phyloP scores from a whole-genome alignment of 495 filamentous ascomycete species.

The Hypoxylon perforatum region DNA sequence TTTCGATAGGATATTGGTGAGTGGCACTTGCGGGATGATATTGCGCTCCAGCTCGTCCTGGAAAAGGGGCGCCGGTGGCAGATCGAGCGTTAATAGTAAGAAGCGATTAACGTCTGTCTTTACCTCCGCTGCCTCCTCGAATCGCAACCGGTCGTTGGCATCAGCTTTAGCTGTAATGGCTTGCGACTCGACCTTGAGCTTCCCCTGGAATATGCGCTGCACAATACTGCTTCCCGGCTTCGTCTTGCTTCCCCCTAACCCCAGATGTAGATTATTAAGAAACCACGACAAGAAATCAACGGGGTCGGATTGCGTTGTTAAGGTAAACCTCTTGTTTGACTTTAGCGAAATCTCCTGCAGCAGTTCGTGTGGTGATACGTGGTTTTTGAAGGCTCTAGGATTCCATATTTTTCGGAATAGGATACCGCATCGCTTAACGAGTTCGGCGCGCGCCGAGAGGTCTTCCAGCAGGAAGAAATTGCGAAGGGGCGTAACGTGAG shows the following conservation, averaged over 20 bases:
- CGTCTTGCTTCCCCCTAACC: slow-evolving; percentile 88
- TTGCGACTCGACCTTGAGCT: slow-evolving; percentile 91
- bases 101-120: slow-evolving; percentile 80
- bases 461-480: slow-evolving; percentile 93
- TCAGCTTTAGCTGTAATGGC: slow-evolving; percentile 93
- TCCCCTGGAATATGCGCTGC: slow-evolving; percentile 93
- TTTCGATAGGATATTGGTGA: slow-evolving; percentile 89
- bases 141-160: slow-evolving; percentile 86
- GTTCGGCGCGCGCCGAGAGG: slow-evolving; percentile 65
- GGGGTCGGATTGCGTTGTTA: slow-evolving; percentile 92
- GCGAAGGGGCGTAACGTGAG: slow-evolving; percentile 88
- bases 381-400: slow-evolving; percentile 92
- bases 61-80: slow-evolving; percentile 95
- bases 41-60: slow-evolving; percentile 90
- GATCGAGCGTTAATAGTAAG: slow-evolving; percentile 89
- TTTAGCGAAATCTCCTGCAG: slow-evolving; percentile 92
- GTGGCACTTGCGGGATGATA: slow-evolving; percentile 94
- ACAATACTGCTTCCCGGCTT: slow-evolving; percentile 84
- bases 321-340: slow-evolving; percentile 91
- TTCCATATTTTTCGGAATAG: slow-evolving; percentile 99
- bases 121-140: slow-evolving; percentile 89
- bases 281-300: slow-evolving; percentile 98
- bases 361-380: slow-evolving; percentile 97
- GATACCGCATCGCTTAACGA: slow-evolving; percentile 83
- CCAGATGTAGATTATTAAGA: slow-evolving; percentile 91